Base-by-base conservation (phyloP, 306 rosid species). In the Quercus parvula region DNA sequence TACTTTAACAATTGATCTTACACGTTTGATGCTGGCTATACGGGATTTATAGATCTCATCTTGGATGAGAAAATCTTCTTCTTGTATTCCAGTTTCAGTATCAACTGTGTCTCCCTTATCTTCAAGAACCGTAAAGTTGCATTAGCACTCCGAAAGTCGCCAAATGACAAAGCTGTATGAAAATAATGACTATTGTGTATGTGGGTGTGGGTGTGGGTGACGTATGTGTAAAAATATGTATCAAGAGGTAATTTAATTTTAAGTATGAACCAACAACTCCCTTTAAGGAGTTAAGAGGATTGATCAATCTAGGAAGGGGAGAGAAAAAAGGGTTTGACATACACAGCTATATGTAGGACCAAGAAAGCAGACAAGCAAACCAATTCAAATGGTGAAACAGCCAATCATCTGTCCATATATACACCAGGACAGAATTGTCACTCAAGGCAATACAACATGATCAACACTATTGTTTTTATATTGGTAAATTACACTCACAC, bases 21-120 rank as follows among this genome's bases (percentile, higher is more conserved):
- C 99, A 9, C 99, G 94, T 87, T 93, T 96, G 81, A 96, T 86
- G 84, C 98, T 93, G 83, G 99, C 92, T 72, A 96, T 81, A 78
- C 98, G 93, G 77, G 97, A 90, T 80, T 93, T 96, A 74, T 90
- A 90, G 64, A 96, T 96, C 84, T 96, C 99, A 74, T 96, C 99
- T 67, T 91, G 99, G 74, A 93, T 86, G 68, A 93, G 72, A 80
- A 74, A 84, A 81, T 93, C 97, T 67, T 91, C 95, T 72, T 96
- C 99, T 13, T 89, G 90, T 38, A 80, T 74, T 82, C 91, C 99
- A 81, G 87, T 73, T 72, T 96, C 98, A 28, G 86, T 31, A 79
- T 96, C 98, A 79, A 77, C 79, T 64, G 87, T 88, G 20, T 93
- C 99, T 0, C 96, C 89, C 79, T 93, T 96, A 81, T 96, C 99